phyloP scores from a whole-genome alignment of 192 early-diverging fungal genomes.

The Linderina pennispora region DNA sequence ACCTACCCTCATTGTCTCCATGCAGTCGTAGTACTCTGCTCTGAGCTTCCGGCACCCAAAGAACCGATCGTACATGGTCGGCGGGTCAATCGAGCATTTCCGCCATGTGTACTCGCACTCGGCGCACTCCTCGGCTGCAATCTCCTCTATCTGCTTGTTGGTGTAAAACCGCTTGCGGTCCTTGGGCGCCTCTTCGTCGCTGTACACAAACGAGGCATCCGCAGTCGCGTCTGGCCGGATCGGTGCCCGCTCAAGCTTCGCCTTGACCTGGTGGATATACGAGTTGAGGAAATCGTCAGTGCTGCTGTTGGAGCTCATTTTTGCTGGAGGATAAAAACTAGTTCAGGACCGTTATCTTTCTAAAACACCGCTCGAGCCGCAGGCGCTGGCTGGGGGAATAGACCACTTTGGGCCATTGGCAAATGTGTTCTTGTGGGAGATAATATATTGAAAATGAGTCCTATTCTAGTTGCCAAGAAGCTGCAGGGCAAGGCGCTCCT shows the following conservation, averaged over 20 bases:
- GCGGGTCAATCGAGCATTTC: conserved; percentile 22
- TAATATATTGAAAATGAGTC: not conserved
- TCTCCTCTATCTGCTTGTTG: conserved; percentile 23
- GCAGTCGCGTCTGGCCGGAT: conserved; percentile 17
- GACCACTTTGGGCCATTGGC: no score
- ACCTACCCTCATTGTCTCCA: conserved; percentile 11
- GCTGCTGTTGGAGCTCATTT: not conserved
- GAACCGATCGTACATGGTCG: conserved; percentile 14
- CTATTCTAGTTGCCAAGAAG: conserved; percentile 24
- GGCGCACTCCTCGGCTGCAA: conserved; percentile 27
- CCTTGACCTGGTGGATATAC: conserved; percentile 27
- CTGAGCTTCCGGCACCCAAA: conserved; percentile 18
- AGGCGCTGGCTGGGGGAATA: no score
- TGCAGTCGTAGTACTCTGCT: conserved; percentile 13
- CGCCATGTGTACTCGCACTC: conserved; percentile 32
- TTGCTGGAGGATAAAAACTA: no score
- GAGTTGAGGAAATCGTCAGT: conserved; percentile 32
- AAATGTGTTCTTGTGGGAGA: not conserved
- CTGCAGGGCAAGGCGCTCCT: conserved; percentile 44
- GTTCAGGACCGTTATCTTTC: no score
- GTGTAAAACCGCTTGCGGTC: conserved; percentile 30
- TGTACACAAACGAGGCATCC: conserved; percentile 11
- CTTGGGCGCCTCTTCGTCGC: conserved; percentile 23
- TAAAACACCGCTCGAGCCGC: no score
- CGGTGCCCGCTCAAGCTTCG: conserved; percentile 13